These are phyloP conservation scores for Globisporangium splendens DNA, from an alignment of 352 stramenopile genomes.

Conservation along the genomic window DNA sequence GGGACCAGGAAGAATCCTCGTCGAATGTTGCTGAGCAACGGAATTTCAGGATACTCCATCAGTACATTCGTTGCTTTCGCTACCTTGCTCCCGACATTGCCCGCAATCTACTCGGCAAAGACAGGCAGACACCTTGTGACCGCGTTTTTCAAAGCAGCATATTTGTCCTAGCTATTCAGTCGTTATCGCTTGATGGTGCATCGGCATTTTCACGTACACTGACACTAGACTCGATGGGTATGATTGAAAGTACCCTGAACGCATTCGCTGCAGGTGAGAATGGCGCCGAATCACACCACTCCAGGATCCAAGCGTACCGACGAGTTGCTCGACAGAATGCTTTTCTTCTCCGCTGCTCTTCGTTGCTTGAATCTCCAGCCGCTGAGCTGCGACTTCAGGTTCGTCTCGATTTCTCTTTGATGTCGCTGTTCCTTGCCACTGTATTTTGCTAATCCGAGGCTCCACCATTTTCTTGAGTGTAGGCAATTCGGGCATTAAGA, in stretches of 20 bases:
- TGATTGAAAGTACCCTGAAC: not conserved
- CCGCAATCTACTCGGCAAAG: slow-evolving; percentile 1
- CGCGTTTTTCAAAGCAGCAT: not conserved
- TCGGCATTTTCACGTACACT: not conserved
- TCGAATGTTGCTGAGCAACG: not conserved
- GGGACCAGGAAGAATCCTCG: not conserved
- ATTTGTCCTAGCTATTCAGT: slow-evolving; percentile 1
- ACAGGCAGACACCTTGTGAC: not conserved
- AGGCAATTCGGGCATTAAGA: not conserved
- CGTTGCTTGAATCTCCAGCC: not conserved
- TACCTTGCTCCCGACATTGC: not conserved
- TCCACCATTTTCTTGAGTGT: not conserved
- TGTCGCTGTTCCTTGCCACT: not conserved
- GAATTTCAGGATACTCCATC: slow-evolving; percentile 3
- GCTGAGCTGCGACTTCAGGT: not conserved
- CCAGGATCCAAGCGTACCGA: not conserved
- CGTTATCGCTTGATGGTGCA: not conserved
- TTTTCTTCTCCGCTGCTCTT: slow-evolving; percentile 7
- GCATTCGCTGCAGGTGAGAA: not conserved
- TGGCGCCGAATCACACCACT: not conserved
- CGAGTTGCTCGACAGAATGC: not conserved
- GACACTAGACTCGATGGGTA: not conserved
- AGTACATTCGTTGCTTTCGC: slow-evolving; percentile 10
- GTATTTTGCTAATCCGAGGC: not conserved
- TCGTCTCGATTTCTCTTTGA: not conserved